Percentiles rank a stretch among this genome's conserved stretches.
Conservation (phyloP, 2,329 filamentous ascomycete species). For the Ascochyta koolunga region DNA sequence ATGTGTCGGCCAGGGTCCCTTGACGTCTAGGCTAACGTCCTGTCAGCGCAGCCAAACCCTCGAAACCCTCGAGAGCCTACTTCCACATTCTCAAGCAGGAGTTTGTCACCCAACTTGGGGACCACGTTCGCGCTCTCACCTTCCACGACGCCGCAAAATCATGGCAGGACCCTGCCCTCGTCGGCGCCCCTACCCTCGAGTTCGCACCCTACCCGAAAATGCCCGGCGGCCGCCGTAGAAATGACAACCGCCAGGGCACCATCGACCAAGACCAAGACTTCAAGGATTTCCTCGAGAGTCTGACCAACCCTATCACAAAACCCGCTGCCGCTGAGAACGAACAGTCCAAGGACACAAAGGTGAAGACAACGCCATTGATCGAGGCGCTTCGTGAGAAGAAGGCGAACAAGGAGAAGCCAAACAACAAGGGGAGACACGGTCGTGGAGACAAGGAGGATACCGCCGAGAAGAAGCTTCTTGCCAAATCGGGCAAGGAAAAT, state of each 20-base stretch:
- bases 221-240: conserved; percentile 73
- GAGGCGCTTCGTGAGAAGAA: conserved; percentile 93
- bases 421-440: conserved; percentile 62
- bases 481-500: conserved; percentile 44
- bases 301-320: conserved; percentile 75
- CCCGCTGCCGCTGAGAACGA: conserved; percentile 59
- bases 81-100: conserved; percentile 77
- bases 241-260: conserved; percentile 86
- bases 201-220: conserved; percentile 84
- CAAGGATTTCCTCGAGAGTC: conserved; percentile 85
- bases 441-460: conserved; percentile 66
- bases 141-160: conserved; percentile 87
- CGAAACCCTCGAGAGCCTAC: conserved; percentile 79
- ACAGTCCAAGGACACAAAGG: conserved; percentile 63
- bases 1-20: conserved; percentile 41
- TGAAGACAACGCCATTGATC: conserved; percentile 85
- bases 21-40: conserved; percentile 13
- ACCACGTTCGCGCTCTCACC: conserved; percentile 69
- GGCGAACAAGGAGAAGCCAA: conserved; percentile 69
- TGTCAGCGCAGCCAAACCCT: conserved; percentile 71
- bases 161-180: conserved; percentile 71
- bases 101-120: conserved; percentile 70
- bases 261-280: conserved; percentile 98
- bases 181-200: conserved; percentile 81
- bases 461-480: conserved; percentile 47